Conservation (phyloP, 2,329 filamentous ascomycete species). For the Fusarium sp. region DNA sequence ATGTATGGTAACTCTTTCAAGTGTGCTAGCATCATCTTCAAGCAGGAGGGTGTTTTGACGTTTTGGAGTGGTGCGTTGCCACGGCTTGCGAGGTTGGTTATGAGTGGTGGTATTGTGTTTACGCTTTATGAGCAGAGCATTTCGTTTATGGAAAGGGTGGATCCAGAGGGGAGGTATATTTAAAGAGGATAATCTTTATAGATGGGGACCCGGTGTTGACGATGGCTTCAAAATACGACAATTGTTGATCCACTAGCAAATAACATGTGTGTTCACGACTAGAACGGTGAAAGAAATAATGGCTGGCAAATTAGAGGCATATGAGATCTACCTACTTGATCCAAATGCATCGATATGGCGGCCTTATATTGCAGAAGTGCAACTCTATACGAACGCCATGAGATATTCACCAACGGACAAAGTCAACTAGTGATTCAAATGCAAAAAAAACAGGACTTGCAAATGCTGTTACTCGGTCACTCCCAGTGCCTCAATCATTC, state of each 20-base stretch:
- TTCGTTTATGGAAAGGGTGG: conserved; percentile 81
- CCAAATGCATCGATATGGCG: not conserved
- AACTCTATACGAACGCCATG: not conserved
- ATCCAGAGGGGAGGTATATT: conserved; percentile 87
- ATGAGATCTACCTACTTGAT: not conserved
- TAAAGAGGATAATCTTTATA: conserved; percentile 51
- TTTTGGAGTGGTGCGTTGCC: conserved; percentile 96
- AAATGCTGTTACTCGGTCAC: not conserved
- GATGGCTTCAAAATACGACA: not conserved
- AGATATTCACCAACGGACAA: not conserved
- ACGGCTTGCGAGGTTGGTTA: conserved; percentile 81
- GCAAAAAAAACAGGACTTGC: not conserved
- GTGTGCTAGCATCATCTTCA: conserved; percentile 85
- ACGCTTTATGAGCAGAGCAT: conserved; percentile 99
- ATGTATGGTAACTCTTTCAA: conserved; percentile 89
- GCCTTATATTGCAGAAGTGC: not conserved
- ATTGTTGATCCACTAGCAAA: not conserved
- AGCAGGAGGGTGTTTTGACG: conserved; percentile 87
- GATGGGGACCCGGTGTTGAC: not conserved
- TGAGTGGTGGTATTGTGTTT: conserved; percentile 97
- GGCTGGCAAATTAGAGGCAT: not conserved
- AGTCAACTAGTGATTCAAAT: not conserved
- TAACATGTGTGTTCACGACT: not conserved
- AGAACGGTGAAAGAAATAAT: not conserved
- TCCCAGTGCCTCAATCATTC: not conserved